These are phyloP conservation scores for Sordariomycetes sp. DNA, from an alignment of 2,329 filamentous ascomycete genomes.

Conservation along the genomic window DNA sequence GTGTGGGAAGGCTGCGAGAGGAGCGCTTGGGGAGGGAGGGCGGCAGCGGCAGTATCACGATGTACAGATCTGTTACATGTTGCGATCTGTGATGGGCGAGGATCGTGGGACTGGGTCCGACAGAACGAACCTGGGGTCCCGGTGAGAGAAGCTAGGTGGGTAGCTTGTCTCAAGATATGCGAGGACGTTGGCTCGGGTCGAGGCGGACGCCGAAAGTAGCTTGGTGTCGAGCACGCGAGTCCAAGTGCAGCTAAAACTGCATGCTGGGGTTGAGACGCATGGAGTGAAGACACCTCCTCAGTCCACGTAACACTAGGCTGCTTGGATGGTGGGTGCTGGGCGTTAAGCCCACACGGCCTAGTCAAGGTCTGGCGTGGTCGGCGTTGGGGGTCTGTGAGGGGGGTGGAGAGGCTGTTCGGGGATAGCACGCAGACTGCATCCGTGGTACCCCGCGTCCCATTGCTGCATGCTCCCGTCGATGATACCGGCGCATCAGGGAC, in stretches of 20 bases:
- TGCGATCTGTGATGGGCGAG: neutral
- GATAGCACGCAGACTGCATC: neutral
- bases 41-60: neutral
- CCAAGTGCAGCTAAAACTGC: neutral
- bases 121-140: neutral
- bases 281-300: neutral
- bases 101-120: neutral
- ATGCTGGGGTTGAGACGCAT: neutral
- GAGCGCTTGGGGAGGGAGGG: neutral
- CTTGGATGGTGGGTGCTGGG: neutral
- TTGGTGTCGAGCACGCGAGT: too few species aligned
- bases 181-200: neutral
- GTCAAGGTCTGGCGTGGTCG: neutral
- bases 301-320: neutral
- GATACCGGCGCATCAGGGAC: neutral
- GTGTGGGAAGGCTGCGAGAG: neutral
- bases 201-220: neutral
- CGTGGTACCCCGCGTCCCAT: neutral
- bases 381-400: neutral
- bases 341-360: neutral
- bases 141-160: neutral
- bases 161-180: neutral
- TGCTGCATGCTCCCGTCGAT: neutral
- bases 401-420: neutral
- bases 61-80: neutral